phyloP scores from a whole-genome alignment of 1,284 basidiomycete species.

The Moesziomyces sp. region DNA sequence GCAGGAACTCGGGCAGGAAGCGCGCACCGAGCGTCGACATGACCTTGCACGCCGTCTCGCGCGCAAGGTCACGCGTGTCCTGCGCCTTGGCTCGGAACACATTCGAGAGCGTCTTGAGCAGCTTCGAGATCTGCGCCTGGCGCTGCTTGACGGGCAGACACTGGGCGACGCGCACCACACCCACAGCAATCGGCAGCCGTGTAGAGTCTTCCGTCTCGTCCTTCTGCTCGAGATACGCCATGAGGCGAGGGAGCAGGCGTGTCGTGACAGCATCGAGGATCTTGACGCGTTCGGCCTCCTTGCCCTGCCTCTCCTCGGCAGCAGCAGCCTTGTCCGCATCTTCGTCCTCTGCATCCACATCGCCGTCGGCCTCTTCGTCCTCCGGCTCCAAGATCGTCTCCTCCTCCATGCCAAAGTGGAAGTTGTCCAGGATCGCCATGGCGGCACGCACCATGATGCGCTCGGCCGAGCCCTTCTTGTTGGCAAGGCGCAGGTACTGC shows the following conservation, averaged over 20 bases:
- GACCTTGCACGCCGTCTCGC: conserved; percentile 87
- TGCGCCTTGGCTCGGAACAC: conserved; percentile 91
- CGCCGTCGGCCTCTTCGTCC: conserved; percentile 57
- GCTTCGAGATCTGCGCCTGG: conserved; percentile 76
- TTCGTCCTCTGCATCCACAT: conserved; percentile 73
- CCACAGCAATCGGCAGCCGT: conserved; percentile 79
- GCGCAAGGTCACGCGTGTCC: conserved; percentile 88
- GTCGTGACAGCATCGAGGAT: conserved; percentile 82
- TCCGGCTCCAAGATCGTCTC: conserved; percentile 23
- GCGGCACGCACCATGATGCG: conserved; percentile 86
- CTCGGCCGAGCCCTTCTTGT: conserved; percentile 79
- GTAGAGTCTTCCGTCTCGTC: conserved; percentile 82
- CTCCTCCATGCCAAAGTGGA: conserved; percentile 77
- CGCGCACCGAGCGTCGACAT: conserved; percentile 78
- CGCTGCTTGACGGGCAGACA: conserved; percentile 77
- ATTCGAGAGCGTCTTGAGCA: conserved; percentile 86
- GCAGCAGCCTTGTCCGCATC: conserved; percentile 19
- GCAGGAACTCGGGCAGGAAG: conserved; percentile 80
- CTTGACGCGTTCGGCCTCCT: conserved; percentile 55
- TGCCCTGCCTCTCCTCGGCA: conserved; percentile 10
- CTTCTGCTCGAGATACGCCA: conserved; percentile 72
- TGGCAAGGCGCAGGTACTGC: conserved; percentile 81
- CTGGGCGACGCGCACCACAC: conserved; percentile 84
- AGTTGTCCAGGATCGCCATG: conserved; percentile 87
- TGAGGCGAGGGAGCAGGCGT: conserved; percentile 62